phyloP scores from a whole-genome alignment of 2,329 filamentous ascomycete species.

The Verticillium isaacii region DNA sequence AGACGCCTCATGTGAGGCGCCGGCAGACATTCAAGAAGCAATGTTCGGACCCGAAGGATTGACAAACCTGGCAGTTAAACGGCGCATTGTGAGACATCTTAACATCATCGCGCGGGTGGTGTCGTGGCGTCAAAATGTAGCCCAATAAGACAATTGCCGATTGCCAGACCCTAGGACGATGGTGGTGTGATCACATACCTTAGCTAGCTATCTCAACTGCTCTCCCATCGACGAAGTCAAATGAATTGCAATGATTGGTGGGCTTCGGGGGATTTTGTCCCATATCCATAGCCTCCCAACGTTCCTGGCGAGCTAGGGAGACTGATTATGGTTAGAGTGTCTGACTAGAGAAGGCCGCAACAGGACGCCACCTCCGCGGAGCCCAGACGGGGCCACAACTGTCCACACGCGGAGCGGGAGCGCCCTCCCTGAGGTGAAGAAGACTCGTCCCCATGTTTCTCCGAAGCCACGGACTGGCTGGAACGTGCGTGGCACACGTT shows the following conservation, averaged over 20 bases:
- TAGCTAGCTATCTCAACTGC: not conserved
- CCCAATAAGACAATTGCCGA: not conserved
- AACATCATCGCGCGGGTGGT: not conserved
- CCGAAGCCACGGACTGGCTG: not conserved
- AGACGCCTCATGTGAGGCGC: no score
- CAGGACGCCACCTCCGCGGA: not conserved
- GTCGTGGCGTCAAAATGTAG: not conserved
- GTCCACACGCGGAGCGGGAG: not conserved
- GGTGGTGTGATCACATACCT: not conserved
- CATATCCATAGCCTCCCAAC: not conserved
- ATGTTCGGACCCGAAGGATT: no score
- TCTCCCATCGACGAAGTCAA: not conserved
- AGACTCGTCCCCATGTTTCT: not conserved
- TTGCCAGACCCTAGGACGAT: not conserved
- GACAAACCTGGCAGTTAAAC: not conserved
- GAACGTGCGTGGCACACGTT: not conserved
- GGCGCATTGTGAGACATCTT: not conserved
- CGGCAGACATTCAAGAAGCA: no score
- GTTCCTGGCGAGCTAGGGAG: not conserved
- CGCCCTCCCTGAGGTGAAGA: not conserved
- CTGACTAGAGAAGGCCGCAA: not conserved
- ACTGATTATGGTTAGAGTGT: not conserved
- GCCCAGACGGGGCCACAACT: not conserved
- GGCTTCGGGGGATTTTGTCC: not conserved
- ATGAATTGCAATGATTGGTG: not conserved